phyloP scores from a whole-genome alignment of 2,329 filamentous ascomycete species.

The Chaetomium sp. region DNA sequence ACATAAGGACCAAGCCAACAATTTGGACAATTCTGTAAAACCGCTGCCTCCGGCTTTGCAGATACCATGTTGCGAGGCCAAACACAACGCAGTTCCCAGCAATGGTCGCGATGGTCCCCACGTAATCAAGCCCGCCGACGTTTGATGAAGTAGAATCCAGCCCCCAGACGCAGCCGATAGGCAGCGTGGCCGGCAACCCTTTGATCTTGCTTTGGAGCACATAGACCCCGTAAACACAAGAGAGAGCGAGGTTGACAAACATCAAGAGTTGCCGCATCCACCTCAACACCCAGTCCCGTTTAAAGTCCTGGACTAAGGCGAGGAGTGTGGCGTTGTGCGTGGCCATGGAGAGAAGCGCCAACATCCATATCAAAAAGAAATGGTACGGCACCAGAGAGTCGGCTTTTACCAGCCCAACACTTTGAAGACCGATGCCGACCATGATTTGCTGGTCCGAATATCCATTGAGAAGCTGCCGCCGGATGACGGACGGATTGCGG shows the following conservation, averaged over 20 bases:
- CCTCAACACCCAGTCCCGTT: slow-evolving; percentile 58
- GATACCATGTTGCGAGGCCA: slow-evolving; percentile 54
- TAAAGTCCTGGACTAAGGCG: slow-evolving; percentile 60
- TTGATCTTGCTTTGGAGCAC: slow-evolving; percentile 49
- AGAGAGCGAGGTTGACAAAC: slow-evolving; percentile 57
- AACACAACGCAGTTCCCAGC: slow-evolving; percentile 54
- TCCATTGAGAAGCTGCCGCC: slow-evolving; percentile 57
- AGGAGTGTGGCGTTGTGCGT: slow-evolving; percentile 60
- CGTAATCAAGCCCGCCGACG: slow-evolving; percentile 41
- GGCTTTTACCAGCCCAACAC: slow-evolving; percentile 54
- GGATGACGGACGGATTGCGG: slow-evolving; percentile 41
- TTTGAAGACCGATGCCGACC: slow-evolving; percentile 62
- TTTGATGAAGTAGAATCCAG: slow-evolving; percentile 24
- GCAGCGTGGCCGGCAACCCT: slow-evolving; percentile 43
- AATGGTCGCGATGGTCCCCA: slow-evolving; percentile 57
- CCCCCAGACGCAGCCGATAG: slow-evolving; percentile 56
- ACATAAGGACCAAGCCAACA: slow-evolving; percentile 48
- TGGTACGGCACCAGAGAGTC: slow-evolving; percentile 57
- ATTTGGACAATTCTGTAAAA: slow-evolving; percentile 51
- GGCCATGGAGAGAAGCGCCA: slow-evolving; percentile 56
- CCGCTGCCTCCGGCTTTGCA: slow-evolving; percentile 48
- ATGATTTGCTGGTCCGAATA: slow-evolving; percentile 65
- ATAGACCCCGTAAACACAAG: slow-evolving; percentile 49
- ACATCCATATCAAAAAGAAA: slow-evolving; percentile 66
- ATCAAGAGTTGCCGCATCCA: slow-evolving; percentile 62